phyloP scores from a whole-genome alignment of 2,329 filamentous ascomycete species.

The Colletotrichum brevisporum region DNA sequence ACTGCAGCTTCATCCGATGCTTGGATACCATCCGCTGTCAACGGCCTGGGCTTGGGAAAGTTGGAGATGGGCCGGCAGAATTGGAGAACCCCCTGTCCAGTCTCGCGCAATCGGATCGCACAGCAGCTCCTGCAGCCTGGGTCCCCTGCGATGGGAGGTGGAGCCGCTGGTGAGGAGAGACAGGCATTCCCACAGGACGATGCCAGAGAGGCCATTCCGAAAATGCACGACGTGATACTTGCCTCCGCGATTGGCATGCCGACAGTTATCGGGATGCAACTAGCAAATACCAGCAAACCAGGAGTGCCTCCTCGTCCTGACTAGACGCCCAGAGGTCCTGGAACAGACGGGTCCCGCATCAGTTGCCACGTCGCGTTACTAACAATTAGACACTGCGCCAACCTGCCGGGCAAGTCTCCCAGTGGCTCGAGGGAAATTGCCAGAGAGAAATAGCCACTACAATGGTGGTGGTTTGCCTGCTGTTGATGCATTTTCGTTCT shows the following conservation, averaged over 20 bases:
- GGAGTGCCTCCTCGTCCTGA: background rate
- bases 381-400: background rate
- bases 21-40: background rate
- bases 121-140: conserved; percentile 14
- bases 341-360: background rate
- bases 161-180: background rate
- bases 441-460: background rate
- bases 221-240: conserved; percentile 9
- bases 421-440: background rate
- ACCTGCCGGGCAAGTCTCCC: background rate
- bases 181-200: background rate
- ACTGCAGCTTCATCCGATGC: no score
- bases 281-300: background rate
- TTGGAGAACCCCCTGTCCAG: conserved; percentile 29
- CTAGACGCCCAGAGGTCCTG: background rate
- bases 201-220: conserved; percentile 17
- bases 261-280: background rate
- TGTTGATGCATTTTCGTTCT: background rate
- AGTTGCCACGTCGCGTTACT: conserved; percentile 2
- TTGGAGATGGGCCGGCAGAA: conserved; percentile 22
- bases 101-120: conserved; percentile 28
- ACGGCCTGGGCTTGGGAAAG: conserved; percentile 21
- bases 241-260: conserved; percentile 6
- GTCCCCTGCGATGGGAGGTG: conserved; percentile 18
- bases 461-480: background rate